Evolutionary conservation across 345 rosid genomes (phyloP), one percentile per base, ranked within the genome.

Genomic region (Hibiscus mutabilis): DNA sequence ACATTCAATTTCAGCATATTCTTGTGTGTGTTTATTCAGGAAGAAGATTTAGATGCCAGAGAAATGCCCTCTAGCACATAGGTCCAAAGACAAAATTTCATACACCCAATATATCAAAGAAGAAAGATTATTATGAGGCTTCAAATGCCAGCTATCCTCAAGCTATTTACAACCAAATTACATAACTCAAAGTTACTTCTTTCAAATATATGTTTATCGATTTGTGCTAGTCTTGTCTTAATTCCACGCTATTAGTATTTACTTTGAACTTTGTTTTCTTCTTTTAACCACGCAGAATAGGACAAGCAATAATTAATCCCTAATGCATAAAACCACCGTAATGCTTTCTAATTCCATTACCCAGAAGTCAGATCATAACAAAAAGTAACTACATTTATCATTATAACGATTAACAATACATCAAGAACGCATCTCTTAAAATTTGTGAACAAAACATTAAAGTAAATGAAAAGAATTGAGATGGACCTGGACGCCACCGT

Each of bases 401-500:
- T 37, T 18, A 40, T 10, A 63, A 40, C 27, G 9, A 42, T 42
- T 42, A 42, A 42, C 10, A 37, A 62, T 40, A 37, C 22, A 63
- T 37, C 49, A 37, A 63, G 47, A 63, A 19, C 51, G 81, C 68
- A 42, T 4, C 5, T 10, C 29, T 64, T 40, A 40, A 10, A 63
- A 31, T 60, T 3, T 2, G 27, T 13, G 35, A 37, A 37, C 9
- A 7, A 6, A 3, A 1, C 42, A 7, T 8, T 16, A 24, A 66
- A 27, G 29, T 27, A 27, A 27, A 33, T 33, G 6, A 33, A 33
- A 19, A 15, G 58, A 46, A 44, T 27, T 59, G 73, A 58, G 59
- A 27, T 49, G 24, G 27, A 95, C 99, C 97, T 95, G 99, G 49
- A 95, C 83, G 78, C 97, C 99, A 73, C 99, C 99, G 21, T 90